Percentiles rank a stretch among this genome's conserved stretches.
These are phyloP conservation scores for Schwanniomyces yamadae DNA, from an alignment of 805 yeast species.

Conservation along the genomic window DNA sequence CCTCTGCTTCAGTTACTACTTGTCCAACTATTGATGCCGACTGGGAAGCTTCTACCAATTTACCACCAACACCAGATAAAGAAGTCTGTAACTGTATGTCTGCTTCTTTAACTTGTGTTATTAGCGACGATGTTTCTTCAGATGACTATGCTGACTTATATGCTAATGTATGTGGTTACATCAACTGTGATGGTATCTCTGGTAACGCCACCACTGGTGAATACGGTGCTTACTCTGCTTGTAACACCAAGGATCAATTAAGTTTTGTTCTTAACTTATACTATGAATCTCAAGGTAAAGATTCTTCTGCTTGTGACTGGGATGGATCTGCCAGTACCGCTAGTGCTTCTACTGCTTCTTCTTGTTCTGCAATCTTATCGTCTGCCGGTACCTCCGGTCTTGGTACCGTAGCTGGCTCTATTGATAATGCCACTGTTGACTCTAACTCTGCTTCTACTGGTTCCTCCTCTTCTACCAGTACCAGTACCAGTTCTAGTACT, in stretches of 20 bases:
- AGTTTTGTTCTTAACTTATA: slow-evolving; percentile 39
- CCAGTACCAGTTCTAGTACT: slow-evolving; percentile 19
- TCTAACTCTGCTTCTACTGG: slow-evolving; percentile 19
- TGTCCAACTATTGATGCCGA: slow-evolving; percentile 34
- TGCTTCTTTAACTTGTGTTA: slow-evolving; percentile 35
- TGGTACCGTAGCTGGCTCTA: slow-evolving; percentile 47
- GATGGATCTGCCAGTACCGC: slow-evolving; percentile 39
- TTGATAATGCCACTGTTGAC: slow-evolving; percentile 19
- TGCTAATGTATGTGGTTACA: slow-evolving; percentile 28
- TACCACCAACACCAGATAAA: slow-evolving; percentile 46
- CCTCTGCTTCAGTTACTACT: slow-evolving; percentile 22
- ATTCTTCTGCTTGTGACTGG: slow-evolving; percentile 36
- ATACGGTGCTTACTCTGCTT: slow-evolving; percentile 43
- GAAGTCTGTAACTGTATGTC: slow-evolving; percentile 37
- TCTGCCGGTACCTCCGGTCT: slow-evolving; percentile 73
- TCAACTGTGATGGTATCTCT: slow-evolving; percentile 38
- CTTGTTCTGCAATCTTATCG: slow-evolving; percentile 55
- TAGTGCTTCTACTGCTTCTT: slow-evolving; percentile 32
- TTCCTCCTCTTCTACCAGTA: slow-evolving; percentile 26
- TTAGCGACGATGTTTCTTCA: slow-evolving; percentile 22
- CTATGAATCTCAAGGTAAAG: slow-evolving; percentile 29
- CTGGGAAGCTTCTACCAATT: slow-evolving; percentile 39
- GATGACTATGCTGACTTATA: slow-evolving; percentile 37
- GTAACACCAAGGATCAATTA: slow-evolving; percentile 35
- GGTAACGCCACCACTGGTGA: slow-evolving; percentile 39